Conservation (phyloP, 163 green algal genomes). For the Prototheca wickerhamii region DNA sequence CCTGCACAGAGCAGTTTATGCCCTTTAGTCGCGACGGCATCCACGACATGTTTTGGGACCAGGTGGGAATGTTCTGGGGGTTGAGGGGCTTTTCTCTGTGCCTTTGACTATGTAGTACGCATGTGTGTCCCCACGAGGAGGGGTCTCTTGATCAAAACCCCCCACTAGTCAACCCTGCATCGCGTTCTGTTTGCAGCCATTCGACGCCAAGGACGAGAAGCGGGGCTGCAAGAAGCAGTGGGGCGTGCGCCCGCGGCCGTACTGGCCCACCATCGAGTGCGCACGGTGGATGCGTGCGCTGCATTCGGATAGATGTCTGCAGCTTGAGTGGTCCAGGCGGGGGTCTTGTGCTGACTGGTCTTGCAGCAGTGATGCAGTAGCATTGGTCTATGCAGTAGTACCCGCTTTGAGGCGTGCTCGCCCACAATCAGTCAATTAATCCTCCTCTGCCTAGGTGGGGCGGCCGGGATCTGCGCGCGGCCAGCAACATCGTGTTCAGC, state of each 20-base stretch:
- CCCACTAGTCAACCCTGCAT: not conserved
- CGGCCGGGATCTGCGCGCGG: conserved; percentile 39
- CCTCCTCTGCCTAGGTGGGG: no score
- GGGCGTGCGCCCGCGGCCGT: conserved; percentile 48
- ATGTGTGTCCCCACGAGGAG: not conserved
- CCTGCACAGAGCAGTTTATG: conserved; percentile 84
- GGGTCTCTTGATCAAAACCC: not conserved
- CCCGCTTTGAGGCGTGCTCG: no score
- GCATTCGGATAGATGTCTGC: not conserved
- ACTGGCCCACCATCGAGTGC: conserved; percentile 48
- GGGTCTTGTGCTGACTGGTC: not conserved
- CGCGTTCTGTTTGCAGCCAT: conserved; percentile 20
- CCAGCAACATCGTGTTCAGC: conserved; percentile 77
- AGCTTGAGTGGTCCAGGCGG: no score
- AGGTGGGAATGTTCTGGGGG: not conserved
- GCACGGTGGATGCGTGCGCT: not conserved
- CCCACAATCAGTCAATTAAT: no score
- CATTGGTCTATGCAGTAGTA: no score
- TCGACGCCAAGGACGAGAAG: conserved; percentile 23
- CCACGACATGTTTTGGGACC: conserved; percentile 68
- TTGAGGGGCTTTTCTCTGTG: not conserved
- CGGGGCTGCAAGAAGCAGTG: conserved; percentile 54
- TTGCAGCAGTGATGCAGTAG: conserved; percentile 22
- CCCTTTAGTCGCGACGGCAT: conserved; percentile 51
- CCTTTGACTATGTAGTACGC: not conserved